phyloP scores from a whole-genome alignment of 2,329 filamentous ascomycete species.

The Stagonosporopsis rhizophila region DNA sequence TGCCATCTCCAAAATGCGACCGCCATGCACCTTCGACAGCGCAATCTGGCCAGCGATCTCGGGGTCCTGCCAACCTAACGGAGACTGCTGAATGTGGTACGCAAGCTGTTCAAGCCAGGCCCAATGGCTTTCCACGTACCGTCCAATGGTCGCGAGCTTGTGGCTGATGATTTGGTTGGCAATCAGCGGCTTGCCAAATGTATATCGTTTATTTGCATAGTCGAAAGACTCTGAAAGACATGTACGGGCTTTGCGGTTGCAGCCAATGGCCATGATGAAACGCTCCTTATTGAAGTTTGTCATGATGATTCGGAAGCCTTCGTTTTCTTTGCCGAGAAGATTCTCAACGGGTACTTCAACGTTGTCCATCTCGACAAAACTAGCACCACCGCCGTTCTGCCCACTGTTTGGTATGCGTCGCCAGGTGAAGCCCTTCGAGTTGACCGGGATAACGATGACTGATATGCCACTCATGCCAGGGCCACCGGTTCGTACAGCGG shows the following conservation, averaged over 20 bases:
- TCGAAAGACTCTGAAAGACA: constrained; percentile 62
- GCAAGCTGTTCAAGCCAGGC: constrained; percentile 69
- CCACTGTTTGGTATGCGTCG: constrained; percentile 69
- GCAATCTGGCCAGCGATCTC: constrained; percentile 51
- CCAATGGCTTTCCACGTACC: constrained; percentile 67
- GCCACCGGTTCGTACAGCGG: constrained; percentile 66
- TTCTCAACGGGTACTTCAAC: constrained; percentile 63
- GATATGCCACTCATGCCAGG: constrained; percentile 63
- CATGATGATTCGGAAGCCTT: constrained; percentile 67
- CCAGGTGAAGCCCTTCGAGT: constrained; percentile 58
- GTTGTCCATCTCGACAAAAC: constrained; percentile 64
- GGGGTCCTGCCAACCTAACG: constrained; percentile 50
- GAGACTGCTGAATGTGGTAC: constrained; percentile 59
- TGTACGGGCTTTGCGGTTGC: constrained; percentile 64
- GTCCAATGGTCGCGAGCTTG: constrained; percentile 66
- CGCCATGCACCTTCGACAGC: constrained; percentile 59
- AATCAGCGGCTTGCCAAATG: constrained; percentile 66
- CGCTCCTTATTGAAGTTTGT: constrained; percentile 62
- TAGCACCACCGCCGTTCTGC: constrained; percentile 69
- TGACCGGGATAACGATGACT: constrained; percentile 63
- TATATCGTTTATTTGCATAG: constrained; percentile 61
- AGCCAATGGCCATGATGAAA: constrained; percentile 63
- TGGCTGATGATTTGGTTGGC: constrained; percentile 65
- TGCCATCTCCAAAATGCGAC: constrained; percentile 58
- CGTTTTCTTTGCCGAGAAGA: constrained; percentile 61